A percentile compares a stretch with the other conserved stretches of the same genome.
phyloP scores from a whole-genome alignment of 2,329 filamentous ascomycete genomes.

The Stachybotrys chlorohalonatus region DNA sequence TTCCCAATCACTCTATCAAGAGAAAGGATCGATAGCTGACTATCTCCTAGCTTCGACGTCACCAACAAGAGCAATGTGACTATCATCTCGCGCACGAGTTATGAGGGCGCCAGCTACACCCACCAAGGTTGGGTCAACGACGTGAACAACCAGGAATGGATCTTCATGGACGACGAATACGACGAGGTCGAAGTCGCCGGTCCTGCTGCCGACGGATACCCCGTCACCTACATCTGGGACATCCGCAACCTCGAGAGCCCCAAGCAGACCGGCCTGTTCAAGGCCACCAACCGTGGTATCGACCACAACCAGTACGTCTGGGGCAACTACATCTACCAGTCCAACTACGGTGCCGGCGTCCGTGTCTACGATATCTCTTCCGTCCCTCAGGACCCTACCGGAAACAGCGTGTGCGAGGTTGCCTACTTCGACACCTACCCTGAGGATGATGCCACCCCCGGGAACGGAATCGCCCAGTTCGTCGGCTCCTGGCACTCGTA shows the following conservation, averaged over 20 bases:
- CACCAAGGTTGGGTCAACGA: slow-evolving; percentile 46
- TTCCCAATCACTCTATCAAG: not conserved
- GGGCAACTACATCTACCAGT: slow-evolving; percentile 31
- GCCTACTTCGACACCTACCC: slow-evolving; percentile 39
- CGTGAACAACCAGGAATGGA: slow-evolving; percentile 26
- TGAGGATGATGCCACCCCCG: slow-evolving; percentile 26
- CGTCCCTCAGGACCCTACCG: slow-evolving; percentile 25
- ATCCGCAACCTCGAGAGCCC: slow-evolving; percentile 28
- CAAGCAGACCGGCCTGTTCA: slow-evolving; percentile 27
- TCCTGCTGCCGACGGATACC: not conserved
- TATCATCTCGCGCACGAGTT: slow-evolving; percentile 41
- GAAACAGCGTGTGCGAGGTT: slow-evolving; percentile 27
- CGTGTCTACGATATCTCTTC: slow-evolving; percentile 23
- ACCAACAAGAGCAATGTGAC: slow-evolving; percentile 34
- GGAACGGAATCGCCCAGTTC: not conserved
- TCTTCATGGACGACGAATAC: slow-evolving; percentile 41
- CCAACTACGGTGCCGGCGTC: slow-evolving; percentile 37
- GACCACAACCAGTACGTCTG: slow-evolving; percentile 38
- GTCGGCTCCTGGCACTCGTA: not conserved
- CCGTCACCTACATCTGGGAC: slow-evolving; percentile 37
- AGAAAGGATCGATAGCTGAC: not conserved
- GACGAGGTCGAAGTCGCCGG: slow-evolving; percentile 33
- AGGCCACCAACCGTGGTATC: slow-evolving; percentile 26
- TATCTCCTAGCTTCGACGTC: slow-evolving; percentile 15
- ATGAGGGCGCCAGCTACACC: slow-evolving; percentile 43